These are phyloP conservation scores for Liquidambar formosana DNA, from an alignment of 164 flowering plant species.

Conservation along the genomic window DNA sequence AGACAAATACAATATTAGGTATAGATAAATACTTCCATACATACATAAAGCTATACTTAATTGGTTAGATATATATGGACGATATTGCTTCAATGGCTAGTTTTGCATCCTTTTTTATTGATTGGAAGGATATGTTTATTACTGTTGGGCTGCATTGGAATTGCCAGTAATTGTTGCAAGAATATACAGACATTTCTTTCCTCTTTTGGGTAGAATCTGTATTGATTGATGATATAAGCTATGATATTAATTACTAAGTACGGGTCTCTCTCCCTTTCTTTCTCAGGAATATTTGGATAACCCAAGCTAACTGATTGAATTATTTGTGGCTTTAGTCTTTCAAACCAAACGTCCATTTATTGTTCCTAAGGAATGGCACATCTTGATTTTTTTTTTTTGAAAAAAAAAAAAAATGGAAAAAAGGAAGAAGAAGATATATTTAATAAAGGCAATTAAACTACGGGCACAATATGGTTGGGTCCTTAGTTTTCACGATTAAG, in stretches of 20 bases:
- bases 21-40: slow-evolving; percentile 14
- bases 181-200: slow-evolving; percentile 8
- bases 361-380: background rate
- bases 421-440: too few relatives aligned
- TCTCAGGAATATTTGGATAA: background rate
- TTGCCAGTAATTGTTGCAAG: slow-evolving; percentile 16
- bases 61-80: slow-evolving; percentile 1
- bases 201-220: slow-evolving; percentile 7
- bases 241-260: background rate
- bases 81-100: slow-evolving; percentile 8
- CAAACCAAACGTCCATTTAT: background rate
- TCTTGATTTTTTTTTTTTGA: background rate
- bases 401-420: too few relatives aligned
- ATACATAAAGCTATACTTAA: slow-evolving; percentile 13
- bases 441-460: too few relatives aligned
- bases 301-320: slow-evolving; percentile 13
- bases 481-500: slow-evolving; percentile 22
- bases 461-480: slow-evolving; percentile 15
- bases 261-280: slow-evolving; percentile 13
- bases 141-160: slow-evolving; percentile 3
- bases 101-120: background rate
- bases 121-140: slow-evolving; percentile 15
- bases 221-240: background rate
- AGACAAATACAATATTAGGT: slow-evolving; percentile 10
- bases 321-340: slow-evolving; percentile 22